Evolutionary conservation across 1,284 basidiomycete species (phyloP), one percentile per base, ranked within the genome.

Genomic region (Exobasidium rhododendri): DNA sequence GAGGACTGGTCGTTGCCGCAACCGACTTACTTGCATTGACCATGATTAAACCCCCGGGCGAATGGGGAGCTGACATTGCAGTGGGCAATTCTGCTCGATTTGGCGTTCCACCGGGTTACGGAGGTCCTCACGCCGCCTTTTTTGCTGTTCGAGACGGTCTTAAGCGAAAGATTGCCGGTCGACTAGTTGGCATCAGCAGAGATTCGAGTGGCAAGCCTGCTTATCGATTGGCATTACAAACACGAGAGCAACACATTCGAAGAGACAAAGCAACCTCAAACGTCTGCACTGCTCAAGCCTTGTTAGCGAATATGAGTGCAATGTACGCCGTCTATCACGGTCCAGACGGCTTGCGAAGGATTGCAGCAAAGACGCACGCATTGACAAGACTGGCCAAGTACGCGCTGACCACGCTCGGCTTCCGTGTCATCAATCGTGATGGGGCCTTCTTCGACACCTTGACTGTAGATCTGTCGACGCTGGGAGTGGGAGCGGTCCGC

Each of bases 1-100:
- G 89, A 43, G 92, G 85, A 47, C 85, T 97, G 65, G 86, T 94
- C 56, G 85, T 90, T 24, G 91, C 89, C 68, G 92, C 92, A 11
- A 92, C 92, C 13, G 94, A 98, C 81, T 85, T 98, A 55, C 84
- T 98, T 30, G 92, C 94, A 1, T 83, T 97, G 75, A 93, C 94
- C 6, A 86, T 93, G 85, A 85, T 98, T 72, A 92, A 91, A 78
- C 92, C 94, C 26, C 94, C 94, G 11, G 94, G 94, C 62, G 94
- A 97, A 83, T 97, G 94, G 92, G 94, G 94, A 54, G 94, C 93
- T 35, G 94, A 98, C 81, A 88, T 98, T 68, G 94, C 93, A 2
- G 84, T 94, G 58, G 94, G 94, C 46, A 97, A 94, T 80, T 91
- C 92, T 40, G 94, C 90, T 49, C 87, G 94, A 46, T 98, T 98